Percentiles rank a stretch among this genome's conserved stretches.
These are phyloP conservation scores for Mortierella claussenii DNA, from an alignment of 192 early-diverging fungal species.

Conservation along the genomic window DNA sequence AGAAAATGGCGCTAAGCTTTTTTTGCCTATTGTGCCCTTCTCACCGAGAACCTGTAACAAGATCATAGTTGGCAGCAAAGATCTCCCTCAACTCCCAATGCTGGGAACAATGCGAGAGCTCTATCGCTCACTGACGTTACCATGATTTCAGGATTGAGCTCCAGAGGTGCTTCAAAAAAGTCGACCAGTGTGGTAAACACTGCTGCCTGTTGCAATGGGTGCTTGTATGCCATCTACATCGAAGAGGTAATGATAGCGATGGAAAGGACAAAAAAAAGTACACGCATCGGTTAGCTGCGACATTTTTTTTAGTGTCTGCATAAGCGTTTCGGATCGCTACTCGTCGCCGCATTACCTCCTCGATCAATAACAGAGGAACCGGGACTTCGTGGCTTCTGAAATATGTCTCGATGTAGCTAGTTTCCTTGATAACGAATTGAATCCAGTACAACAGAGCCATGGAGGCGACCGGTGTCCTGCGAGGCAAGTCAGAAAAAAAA, in stretches of 20 bases:
- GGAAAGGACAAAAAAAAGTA: background rate
- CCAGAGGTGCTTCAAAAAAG: slow-evolving; percentile 63
- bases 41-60: slow-evolving; percentile 6
- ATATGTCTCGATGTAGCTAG: slow-evolving; percentile 76
- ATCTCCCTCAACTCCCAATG: background rate
- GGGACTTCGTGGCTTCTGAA: slow-evolving; percentile 72
- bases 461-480: slow-evolving; percentile 64
- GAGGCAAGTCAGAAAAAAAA: background rate
- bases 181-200: slow-evolving; percentile 73
- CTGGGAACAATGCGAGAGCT: background rate
- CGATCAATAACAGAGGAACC: slow-evolving; percentile 70
- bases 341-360: slow-evolving; percentile 59
- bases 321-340: background rate
- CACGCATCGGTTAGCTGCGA: background rate
- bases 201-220: slow-evolving; percentile 72
- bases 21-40: background rate
- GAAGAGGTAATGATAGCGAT: background rate
- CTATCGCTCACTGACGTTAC: slow-evolving; percentile 31
- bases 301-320: no score
- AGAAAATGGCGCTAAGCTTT: background rate
- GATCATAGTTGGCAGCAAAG: background rate
- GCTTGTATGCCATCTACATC: slow-evolving; percentile 69
- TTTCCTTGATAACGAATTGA: slow-evolving; percentile 68
- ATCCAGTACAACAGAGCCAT: slow-evolving; percentile 73
- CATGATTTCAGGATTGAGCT: slow-evolving; percentile 69